Evolutionary conservation across 2,329 filamentous ascomycete genomes (phyloP).

Genomic region (Tolypocladium endophyticum): DNA sequence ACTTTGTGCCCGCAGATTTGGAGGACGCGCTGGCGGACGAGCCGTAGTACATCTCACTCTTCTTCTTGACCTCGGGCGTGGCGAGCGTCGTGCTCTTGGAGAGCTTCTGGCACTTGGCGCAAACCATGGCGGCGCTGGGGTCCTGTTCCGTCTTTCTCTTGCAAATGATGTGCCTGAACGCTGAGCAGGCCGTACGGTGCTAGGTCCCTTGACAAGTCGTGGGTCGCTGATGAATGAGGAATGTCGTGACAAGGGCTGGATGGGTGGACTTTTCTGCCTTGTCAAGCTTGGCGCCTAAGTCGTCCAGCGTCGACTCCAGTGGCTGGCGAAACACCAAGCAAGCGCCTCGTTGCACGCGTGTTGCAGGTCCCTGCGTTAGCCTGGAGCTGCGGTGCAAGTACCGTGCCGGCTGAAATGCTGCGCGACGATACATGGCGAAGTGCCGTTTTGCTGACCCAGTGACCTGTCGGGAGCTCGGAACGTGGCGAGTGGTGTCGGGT

Average conservation of each 20-base stretch:
- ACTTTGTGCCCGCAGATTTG: conserved; percentile 27
- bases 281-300: background rate
- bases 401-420: background rate
- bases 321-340: background rate
- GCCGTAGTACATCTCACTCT: conserved; percentile 56
- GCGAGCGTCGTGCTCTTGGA: conserved; percentile 47
- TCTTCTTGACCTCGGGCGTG: conserved; percentile 56
- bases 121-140: conserved; percentile 39
- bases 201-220: background rate
- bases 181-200: background rate
- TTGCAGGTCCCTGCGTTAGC: background rate
- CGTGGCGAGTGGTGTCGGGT: conserved; percentile 1
- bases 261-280: background rate
- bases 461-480: background rate
- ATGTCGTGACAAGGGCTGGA: background rate
- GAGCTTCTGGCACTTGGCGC: conserved; percentile 52
- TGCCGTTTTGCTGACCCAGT: background rate
- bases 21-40: conserved; percentile 34
- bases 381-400: background rate
- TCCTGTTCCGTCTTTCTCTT: background rate
- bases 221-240: background rate
- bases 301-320: background rate
- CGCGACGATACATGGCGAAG: background rate
- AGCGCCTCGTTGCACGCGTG: background rate
- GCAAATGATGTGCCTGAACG: background rate